A percentile compares a stretch with the other conserved stretches of the same genome.
These are phyloP conservation scores for Austroboletus festivus DNA, from an alignment of 768 basidiomycete genomes.

Conservation along the genomic window DNA sequence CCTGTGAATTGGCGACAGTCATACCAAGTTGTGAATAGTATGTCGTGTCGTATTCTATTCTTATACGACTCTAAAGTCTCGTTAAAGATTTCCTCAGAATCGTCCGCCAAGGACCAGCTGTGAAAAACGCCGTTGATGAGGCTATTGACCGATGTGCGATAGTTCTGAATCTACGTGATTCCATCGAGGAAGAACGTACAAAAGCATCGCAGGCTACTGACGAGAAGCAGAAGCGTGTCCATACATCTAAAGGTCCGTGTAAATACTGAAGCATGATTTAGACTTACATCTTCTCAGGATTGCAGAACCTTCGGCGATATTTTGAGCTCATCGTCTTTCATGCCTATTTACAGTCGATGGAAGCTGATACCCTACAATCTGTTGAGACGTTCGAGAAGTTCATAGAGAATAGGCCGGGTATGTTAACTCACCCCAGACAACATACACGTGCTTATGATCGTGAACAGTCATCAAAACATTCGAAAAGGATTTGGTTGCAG, in stretches of 20 bases:
- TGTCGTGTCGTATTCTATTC: conserved; percentile 17
- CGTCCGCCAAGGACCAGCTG: conserved; percentile 77
- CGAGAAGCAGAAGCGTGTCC: conserved; percentile 59
- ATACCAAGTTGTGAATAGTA: conserved; percentile 89
- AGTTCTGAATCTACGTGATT: conserved; percentile 81
- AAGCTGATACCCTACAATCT: conserved; percentile 74
- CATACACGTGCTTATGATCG: neutral
- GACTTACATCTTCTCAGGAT: conserved; percentile 40
- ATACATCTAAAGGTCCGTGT: conserved; percentile 66
- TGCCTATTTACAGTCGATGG: conserved; percentile 78
- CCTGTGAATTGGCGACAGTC: conserved; percentile 49
- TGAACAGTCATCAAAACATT: conserved; percentile 87
- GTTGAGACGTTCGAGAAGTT: conserved; percentile 79
- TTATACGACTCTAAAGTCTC: conserved; percentile 1
- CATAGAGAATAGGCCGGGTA: conserved; percentile 82
- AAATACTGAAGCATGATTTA: neutral
- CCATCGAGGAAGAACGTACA: conserved; percentile 81
- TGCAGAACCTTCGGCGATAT: conserved; percentile 81
- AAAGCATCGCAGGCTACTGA: conserved; percentile 76
- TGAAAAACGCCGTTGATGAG: conserved; percentile 84
- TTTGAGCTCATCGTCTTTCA: conserved; percentile 87
- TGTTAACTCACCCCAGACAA: conserved; percentile 3
- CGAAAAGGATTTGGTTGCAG: conserved; percentile 79
- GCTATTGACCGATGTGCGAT: conserved; percentile 84
- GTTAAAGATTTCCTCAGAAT: conserved; percentile 74